Conservation (phyloP, 1,139 yeast genomes). For the Candida dubliniensis region DNA sequence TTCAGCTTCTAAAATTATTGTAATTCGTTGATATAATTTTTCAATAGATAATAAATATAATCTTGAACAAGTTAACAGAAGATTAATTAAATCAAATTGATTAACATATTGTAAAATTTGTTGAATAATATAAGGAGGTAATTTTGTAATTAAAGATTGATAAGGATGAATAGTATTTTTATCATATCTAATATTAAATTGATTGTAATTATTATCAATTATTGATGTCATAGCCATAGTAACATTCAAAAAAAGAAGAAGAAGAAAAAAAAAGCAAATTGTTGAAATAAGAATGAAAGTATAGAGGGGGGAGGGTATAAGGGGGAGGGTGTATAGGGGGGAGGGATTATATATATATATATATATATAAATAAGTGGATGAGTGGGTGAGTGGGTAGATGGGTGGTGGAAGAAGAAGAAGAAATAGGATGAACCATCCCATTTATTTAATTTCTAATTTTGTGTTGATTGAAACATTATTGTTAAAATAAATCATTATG, state of each 20-base stretch:
- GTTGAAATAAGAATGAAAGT: not conserved
- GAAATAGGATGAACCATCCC: constrained; percentile 1
- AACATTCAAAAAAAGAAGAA: no score
- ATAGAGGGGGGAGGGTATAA: constrained; percentile 1
- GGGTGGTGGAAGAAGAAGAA: no score
- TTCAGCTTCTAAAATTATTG: constrained; percentile 33
- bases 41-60: constrained; percentile 26
- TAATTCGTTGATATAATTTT: constrained; percentile 32
- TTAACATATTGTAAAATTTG: constrained; percentile 23
- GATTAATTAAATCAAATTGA: constrained; percentile 33
- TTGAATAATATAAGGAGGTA: constrained; percentile 11
- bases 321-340: no score
- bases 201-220: not conserved
- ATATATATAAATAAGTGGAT: no score
- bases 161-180: constrained; percentile 10
- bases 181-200: not conserved
- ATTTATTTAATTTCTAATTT: no score
- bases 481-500: not conserved
- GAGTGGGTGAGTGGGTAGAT: not conserved
- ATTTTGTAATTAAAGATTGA: constrained; percentile 7
- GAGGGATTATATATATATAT: no score
- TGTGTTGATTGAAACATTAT: no score
- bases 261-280: no score
- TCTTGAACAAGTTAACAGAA: constrained; percentile 25
- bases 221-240: no score